phyloP scores from a whole-genome alignment of 345 rosid genomes.

The Cardamine occulta region DNA sequence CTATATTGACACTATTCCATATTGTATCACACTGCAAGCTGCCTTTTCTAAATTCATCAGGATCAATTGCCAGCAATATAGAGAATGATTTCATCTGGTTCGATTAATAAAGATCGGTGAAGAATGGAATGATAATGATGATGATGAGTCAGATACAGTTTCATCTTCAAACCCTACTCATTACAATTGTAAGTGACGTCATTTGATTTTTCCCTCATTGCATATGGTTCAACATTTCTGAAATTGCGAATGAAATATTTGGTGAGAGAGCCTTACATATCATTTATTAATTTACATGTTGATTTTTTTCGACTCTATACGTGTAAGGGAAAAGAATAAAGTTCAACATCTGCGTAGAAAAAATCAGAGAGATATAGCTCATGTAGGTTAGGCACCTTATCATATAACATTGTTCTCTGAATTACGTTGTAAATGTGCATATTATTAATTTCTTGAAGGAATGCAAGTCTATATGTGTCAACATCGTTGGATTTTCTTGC shows the following conservation, averaged over 20 bases:
- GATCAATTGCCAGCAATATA: constrained; percentile 10
- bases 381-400: no score
- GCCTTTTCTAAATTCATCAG: constrained; percentile 34
- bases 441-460: no score
- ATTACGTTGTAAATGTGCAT: background rate
- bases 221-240: background rate
- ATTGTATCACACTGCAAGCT: constrained; percentile 34
- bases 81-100: constrained; percentile 28
- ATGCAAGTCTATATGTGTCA: background rate
- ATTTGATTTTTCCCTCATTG: background rate
- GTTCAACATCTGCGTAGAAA: background rate
- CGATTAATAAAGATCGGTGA: background rate
- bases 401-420: no score
- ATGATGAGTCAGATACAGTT: background rate
- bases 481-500: background rate
- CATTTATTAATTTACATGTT: no score
- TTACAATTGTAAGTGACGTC: background rate
- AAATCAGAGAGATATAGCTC: no score
- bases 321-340: no score
- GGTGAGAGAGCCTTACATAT: background rate
- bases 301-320: no score
- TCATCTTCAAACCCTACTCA: background rate
- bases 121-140: background rate
- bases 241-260: background rate
- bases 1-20: constrained; percentile 33